These are phyloP conservation scores for Tilletia walkeri DNA, from an alignment of 1,284 basidiomycete species.

Conservation along the genomic window DNA sequence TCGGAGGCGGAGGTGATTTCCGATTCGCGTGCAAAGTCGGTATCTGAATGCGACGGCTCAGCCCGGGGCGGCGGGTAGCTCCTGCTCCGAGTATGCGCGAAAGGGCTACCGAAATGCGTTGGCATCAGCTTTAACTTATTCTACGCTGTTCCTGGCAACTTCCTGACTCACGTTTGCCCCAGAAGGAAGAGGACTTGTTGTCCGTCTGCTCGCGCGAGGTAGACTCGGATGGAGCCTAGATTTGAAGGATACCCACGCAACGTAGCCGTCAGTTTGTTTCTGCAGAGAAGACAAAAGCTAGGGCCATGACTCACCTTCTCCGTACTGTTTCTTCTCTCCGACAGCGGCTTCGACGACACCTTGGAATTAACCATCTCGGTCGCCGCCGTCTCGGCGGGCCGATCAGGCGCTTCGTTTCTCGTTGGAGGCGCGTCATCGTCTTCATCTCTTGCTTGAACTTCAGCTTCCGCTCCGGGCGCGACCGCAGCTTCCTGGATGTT, in stretches of 20 bases:
- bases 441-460: too few relatives aligned
- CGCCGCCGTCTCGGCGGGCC: background rate
- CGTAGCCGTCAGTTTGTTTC: too few relatives aligned
- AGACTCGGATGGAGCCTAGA: background rate
- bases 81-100: background rate
- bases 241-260: background rate
- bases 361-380: background rate
- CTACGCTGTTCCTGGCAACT: background rate
- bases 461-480: too few relatives aligned
- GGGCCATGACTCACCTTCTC: background rate
- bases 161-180: slow-evolving; percentile 8
- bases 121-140: background rate
- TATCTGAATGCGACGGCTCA: background rate
- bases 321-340: background rate
- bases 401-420: background rate
- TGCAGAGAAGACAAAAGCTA: too few relatives aligned
- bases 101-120: background rate
- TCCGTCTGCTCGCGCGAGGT: background rate
- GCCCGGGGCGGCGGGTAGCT: background rate
- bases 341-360: background rate
- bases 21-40: slow-evolving; percentile 5
- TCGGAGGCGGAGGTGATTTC: background rate
- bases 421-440: background rate
- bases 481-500: too few relatives aligned
- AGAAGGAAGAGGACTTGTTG: background rate